phyloP scores from a whole-genome alignment of 148 eudicot species.

The Fagopyrum esculentum region DNA sequence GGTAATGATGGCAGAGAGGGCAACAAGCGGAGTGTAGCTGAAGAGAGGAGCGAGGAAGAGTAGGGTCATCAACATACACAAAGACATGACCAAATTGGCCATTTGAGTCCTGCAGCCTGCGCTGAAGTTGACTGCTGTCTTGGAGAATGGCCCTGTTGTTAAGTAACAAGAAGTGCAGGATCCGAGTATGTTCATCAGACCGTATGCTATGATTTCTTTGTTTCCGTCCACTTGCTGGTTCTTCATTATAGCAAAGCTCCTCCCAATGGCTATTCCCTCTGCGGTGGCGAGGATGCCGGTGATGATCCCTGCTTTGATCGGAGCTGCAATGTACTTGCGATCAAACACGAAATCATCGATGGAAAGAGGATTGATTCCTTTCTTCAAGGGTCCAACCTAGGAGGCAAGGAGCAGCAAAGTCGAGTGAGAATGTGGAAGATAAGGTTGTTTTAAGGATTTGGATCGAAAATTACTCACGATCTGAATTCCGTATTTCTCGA shows the following conservation, averaged over 20 bases:
- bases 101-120: slow-evolving; percentile 74
- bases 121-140: slow-evolving; percentile 74
- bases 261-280: slow-evolving; percentile 90
- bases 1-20: slow-evolving; percentile 83
- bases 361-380: slow-evolving; percentile 71
- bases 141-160: slow-evolving; percentile 94
- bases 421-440: not conserved
- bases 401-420: not conserved
- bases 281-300: slow-evolving; percentile 67
- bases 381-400: slow-evolving; percentile 69
- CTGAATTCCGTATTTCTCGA: slow-evolving; percentile 57
- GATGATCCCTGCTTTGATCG: slow-evolving; percentile 60
- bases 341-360: slow-evolving; percentile 44
- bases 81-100: slow-evolving; percentile 68
- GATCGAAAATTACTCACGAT: slow-evolving; percentile 37
- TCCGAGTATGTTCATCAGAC: slow-evolving; percentile 87
- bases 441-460: too few relatives aligned
- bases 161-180: slow-evolving; percentile 88
- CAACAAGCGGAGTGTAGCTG: slow-evolving; percentile 79
- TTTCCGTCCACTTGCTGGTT: slow-evolving; percentile 82
- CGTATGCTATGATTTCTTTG: slow-evolving; percentile 92
- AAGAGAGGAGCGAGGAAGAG: slow-evolving; percentile 77
- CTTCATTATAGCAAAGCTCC: slow-evolving; percentile 68
- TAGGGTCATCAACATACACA: slow-evolving; percentile 61
- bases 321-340: slow-evolving; percentile 44